A percentile compares a stretch with the other conserved stretches of the same genome.
Evolutionary conservation across 345 rosid genomes (phyloP).

Genomic region (Eucalyptus paniculata): DNA sequence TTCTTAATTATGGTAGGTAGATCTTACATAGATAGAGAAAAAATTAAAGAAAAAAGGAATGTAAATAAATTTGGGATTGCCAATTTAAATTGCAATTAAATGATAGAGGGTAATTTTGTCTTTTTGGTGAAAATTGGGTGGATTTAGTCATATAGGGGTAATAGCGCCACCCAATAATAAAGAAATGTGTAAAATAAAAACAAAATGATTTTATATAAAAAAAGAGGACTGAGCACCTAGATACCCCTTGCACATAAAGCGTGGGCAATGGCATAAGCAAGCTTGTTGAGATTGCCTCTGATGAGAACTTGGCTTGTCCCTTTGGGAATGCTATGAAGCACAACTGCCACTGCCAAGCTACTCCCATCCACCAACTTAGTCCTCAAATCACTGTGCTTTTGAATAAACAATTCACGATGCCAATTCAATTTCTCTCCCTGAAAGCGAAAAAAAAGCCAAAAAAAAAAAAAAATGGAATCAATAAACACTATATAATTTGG

Average conservation of each 20-base stretch:
- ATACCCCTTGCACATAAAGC: slow-evolving; percentile 26
- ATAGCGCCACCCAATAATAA: no score
- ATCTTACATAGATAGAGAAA: no score
- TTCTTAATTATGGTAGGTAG: no score
- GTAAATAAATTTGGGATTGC: no score
- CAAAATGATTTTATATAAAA: not conserved
- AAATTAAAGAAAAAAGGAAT: no score
- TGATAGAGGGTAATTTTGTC: no score
- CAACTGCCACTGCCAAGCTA: slow-evolving; percentile 31
- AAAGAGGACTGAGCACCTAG: slow-evolving; percentile 1
- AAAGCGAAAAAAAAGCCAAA: not conserved
- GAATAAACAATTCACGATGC: slow-evolving; percentile 25
- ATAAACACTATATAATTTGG: not conserved
- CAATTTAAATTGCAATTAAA: no score
- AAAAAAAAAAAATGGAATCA: not conserved
- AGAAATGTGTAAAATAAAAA: not conserved
- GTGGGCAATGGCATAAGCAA: slow-evolving; percentile 10
- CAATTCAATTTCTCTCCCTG: slow-evolving; percentile 35
- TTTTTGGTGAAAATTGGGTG: no score
- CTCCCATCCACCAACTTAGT: slow-evolving; percentile 48
- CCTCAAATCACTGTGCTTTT: slow-evolving; percentile 18
- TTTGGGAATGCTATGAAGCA: slow-evolving; percentile 29
- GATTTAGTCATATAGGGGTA: no score
- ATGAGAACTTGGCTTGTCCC: slow-evolving; percentile 15
- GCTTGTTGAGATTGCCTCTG: slow-evolving; percentile 29